Evolutionary conservation across 2,329 filamentous ascomycete species (phyloP).

Genomic region (Botryotinia globosa): DNA sequence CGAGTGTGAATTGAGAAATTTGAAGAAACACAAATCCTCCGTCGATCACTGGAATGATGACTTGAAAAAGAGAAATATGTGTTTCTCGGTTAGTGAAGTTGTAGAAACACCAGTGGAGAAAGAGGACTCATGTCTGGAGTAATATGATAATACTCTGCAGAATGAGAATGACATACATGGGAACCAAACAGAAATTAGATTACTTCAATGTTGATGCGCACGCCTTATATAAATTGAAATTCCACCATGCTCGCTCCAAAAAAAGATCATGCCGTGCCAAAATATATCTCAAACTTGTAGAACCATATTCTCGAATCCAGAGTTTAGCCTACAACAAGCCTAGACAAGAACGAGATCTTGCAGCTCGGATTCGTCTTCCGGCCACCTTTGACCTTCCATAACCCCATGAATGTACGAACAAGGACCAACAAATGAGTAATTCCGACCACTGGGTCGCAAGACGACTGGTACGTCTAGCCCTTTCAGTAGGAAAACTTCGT

Average conservation of each 20-base stretch:
- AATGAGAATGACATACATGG: background rate
- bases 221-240: rapidly evolving
- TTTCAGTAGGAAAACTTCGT: background rate
- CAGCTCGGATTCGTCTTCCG: background rate
- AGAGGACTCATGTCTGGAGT: rapidly evolving
- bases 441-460: background rate
- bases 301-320: background rate
- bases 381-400: background rate
- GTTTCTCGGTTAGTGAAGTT: background rate
- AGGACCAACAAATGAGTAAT: background rate
- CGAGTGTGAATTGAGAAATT: no score
- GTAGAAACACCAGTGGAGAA: background rate
- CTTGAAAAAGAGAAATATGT: no score
- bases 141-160: background rate
- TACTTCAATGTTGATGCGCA: background rate
- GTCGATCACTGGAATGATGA: no score
- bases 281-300: background rate
- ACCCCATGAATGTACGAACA: background rate
- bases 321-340: background rate
- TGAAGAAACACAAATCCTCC: no score
- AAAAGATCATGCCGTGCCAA: background rate
- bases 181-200: no score
- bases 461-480: background rate
- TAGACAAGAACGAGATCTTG: background rate
- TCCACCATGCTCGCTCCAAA: background rate